A percentile compares a stretch with the other conserved stretches of the same genome.
Conservation (phyloP, 345 rosid species). For the Salix suchowensis region DNA sequence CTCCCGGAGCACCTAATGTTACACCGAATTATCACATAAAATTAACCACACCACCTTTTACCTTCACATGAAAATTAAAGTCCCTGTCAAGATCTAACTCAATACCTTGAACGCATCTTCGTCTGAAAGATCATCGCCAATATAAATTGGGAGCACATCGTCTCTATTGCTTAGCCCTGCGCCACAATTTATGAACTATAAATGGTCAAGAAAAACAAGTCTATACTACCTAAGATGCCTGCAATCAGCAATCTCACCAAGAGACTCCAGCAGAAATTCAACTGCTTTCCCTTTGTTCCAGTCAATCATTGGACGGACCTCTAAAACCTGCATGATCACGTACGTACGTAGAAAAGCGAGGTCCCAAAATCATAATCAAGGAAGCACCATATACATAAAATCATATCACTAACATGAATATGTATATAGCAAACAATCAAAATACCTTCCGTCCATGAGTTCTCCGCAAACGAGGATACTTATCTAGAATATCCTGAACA, state of each 20-base stretch:
- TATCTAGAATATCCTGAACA: slow-evolving; percentile 78
- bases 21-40: neutral
- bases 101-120: slow-evolving; percentile 92
- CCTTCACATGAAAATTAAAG: neutral
- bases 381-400: neutral
- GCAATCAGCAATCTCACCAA: slow-evolving; percentile 40
- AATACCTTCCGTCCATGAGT: slow-evolving; percentile 72
- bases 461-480: slow-evolving; percentile 66
- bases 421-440: neutral
- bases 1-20: slow-evolving; percentile 52
- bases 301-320: slow-evolving; percentile 86
- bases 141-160: slow-evolving; percentile 75
- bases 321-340: slow-evolving; percentile 75
- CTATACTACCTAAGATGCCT: neutral
- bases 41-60: no score
- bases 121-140: slow-evolving; percentile 86
- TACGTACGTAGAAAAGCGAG: neutral
- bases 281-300: slow-evolving; percentile 99
- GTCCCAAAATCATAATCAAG: neutral
- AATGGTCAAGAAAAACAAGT: neutral
- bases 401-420: neutral
- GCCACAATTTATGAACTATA: no score
- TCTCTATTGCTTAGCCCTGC: slow-evolving; percentile 60
- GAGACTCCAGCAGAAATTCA: slow-evolving; percentile 81
- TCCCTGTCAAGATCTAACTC: neutral